Evolutionary conservation across 495 filamentous ascomycete genomes (phyloP), one percentile per base, ranked within the genome.

Genomic region (Ramalina intermedia): DNA sequence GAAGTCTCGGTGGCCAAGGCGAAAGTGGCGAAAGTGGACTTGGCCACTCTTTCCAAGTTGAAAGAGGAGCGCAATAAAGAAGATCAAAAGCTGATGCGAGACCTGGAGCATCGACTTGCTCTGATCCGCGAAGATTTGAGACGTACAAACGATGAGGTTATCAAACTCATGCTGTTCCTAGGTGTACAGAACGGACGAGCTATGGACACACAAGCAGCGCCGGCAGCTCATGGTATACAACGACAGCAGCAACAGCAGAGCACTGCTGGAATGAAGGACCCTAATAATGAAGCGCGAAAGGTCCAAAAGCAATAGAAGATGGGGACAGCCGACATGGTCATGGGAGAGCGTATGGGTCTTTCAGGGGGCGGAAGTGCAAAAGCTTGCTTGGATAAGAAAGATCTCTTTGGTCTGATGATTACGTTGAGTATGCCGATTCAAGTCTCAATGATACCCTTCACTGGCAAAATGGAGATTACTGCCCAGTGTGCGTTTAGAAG

Each of bases 1-100:
- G 62, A 66, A 42, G 62, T 76, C 24, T 73, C 73, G 24, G 69
- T 73, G 24, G 72, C 73, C 27, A 70, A 73, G 50, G 73, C 71
- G 9, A 67, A 63, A 23, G 68, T 71, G 54, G 59, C 69, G 26
- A 63, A 66, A 33, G 60, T 70, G 5, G 70, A 74, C 2, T 37
- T 57, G 20, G 63, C 68, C 13, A 64, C 70, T 14, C 68, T 74
- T 48, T 56, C 57, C 20, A 69, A 62, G 37, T 62, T 75, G 4
- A 62, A 67, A 23, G 63, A 59, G 46, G 73, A 75, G 50, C 72
- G 73, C 56, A 63, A 66, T 49, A 73, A 72, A 48, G 73, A 76
- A 49, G 73, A 75, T 55, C 58, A 60, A 2, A 70, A 69, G 33
- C 65, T 76, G 26, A 66, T 68, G 54, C 50, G 49, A 38, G 70